Conservation (phyloP, 441 rosid species). For the Eruca vesicaria region DNA sequence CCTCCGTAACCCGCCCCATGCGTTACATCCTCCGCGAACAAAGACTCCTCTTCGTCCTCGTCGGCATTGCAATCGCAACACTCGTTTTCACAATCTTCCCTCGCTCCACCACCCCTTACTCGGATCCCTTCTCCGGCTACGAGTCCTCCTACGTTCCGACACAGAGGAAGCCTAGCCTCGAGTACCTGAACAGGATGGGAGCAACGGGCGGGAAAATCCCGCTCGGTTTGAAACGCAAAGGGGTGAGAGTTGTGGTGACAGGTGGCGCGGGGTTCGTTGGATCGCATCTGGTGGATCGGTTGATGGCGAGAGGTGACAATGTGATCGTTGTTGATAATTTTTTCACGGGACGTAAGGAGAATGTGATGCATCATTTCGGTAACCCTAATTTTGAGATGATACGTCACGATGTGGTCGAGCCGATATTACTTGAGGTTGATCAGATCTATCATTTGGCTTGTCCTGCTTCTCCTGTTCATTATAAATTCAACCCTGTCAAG, state of each 20-base stretch:
- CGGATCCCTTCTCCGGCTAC: conserved; percentile 31
- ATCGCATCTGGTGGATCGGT: conserved; percentile 79
- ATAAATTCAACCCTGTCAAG: conserved; percentile 87
- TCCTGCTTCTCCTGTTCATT: conserved; percentile 85
- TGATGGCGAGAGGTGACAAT: conserved; percentile 70
- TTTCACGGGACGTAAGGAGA: conserved; percentile 79
- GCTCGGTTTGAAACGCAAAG: conserved; percentile 55
- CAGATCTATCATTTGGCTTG: conserved; percentile 85
- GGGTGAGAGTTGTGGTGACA: conserved; percentile 64
- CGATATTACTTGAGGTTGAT: conserved; percentile 65
- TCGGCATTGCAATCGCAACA: conserved; percentile 62
- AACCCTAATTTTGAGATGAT: conserved; percentile 76
- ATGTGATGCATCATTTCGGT: conserved; percentile 72
- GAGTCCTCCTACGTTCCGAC: conserved; percentile 21
- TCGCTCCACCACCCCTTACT: conserved; percentile 17
- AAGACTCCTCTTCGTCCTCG: conserved; percentile 55
- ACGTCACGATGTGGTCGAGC: conserved; percentile 73
- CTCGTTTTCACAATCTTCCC: conserved; percentile 55
- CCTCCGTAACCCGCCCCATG: conserved; percentile 48
- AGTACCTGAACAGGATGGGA: conserved; percentile 23
- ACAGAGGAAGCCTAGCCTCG: conserved; percentile 31
- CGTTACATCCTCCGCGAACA: conserved; percentile 64
- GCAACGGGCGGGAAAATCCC: conserved; percentile 54
- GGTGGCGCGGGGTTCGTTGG: conserved; percentile 94
- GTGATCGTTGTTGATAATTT: conserved; percentile 82